A percentile compares a stretch with the other conserved stretches of the same genome.
Conservation (phyloP, 2,329 filamentous ascomycete genomes). For the Aureobasidium sp. region DNA sequence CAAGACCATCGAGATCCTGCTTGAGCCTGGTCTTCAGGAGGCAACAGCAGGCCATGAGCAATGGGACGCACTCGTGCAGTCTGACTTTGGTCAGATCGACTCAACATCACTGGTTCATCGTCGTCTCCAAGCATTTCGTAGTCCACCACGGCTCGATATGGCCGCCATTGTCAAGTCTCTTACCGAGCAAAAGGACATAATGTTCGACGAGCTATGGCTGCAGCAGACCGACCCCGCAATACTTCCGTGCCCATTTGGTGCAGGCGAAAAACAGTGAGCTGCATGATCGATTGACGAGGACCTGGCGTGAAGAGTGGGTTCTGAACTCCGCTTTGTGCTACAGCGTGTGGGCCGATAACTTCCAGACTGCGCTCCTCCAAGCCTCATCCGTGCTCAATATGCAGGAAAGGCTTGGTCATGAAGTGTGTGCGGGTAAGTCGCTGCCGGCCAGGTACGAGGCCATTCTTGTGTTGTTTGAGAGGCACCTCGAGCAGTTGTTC, state of each 20-base stretch:
- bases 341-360: not conserved
- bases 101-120: not conserved
- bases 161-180: not conserved
- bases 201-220: not conserved
- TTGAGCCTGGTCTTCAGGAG: not conserved
- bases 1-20: not conserved
- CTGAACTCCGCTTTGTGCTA: not conserved
- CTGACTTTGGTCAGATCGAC: not conserved
- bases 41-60: not conserved
- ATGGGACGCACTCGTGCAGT: not conserved
- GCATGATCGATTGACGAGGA: not conserved
- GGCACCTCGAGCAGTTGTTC: not conserved
- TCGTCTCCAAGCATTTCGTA: not conserved
- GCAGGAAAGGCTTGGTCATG: not conserved
- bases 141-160: not conserved
- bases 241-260: not conserved
- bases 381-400: not conserved
- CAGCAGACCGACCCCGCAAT: not conserved
- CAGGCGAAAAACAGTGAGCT: not conserved
- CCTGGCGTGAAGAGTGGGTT: not conserved
- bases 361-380: not conserved
- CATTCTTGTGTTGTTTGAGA: not conserved
- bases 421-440: not conserved
- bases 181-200: not conserved
- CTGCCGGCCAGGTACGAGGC: not conserved